Evolutionary conservation across 148 eudicot species (phyloP).

Genomic region (Silene conica): DNA sequence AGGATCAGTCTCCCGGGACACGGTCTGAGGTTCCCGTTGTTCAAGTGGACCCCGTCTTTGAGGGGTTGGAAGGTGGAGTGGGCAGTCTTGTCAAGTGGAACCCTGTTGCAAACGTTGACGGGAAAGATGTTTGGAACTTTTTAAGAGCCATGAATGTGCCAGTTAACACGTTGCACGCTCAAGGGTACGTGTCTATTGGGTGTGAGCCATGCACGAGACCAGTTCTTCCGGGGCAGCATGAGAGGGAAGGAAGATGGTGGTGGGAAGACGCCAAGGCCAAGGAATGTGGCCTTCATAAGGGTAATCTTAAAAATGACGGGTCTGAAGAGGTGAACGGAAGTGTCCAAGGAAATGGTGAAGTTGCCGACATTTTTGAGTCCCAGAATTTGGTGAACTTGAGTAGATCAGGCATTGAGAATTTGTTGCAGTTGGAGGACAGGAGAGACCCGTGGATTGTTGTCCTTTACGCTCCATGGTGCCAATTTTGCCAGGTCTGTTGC

Average conservation of each 20-base stretch:
- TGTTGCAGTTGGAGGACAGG: slow-evolving; percentile 56
- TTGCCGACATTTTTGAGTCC: slow-evolving; percentile 59
- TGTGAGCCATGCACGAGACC: slow-evolving; percentile 96
- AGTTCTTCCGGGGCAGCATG: slow-evolving; percentile 89
- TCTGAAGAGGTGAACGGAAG: slow-evolving; percentile 27
- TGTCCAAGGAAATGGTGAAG: slow-evolving; percentile 44
- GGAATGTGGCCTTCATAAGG: slow-evolving; percentile 97
- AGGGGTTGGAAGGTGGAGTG: slow-evolving; percentile 72
- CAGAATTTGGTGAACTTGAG: slow-evolving; percentile 49
- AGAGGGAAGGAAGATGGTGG: slow-evolving; percentile 98
- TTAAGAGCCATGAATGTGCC: slow-evolving; percentile 84
- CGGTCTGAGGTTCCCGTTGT: slow-evolving; percentile 84
- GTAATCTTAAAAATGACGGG: slow-evolving; percentile 63
- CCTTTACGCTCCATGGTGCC: slow-evolving; percentile 95
- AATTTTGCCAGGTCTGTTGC: slow-evolving; percentile 63
- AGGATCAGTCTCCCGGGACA: slow-evolving; percentile 93
- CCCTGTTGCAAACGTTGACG: slow-evolving; percentile 75
- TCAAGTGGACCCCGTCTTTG: slow-evolving; percentile 83
- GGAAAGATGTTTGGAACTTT: slow-evolving; percentile 74
- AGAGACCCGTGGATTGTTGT: slow-evolving; percentile 81
- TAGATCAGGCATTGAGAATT: slow-evolving; percentile 70
- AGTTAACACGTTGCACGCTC: slow-evolving; percentile 68
- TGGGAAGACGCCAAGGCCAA: slow-evolving; percentile 98
- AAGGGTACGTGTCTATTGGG: slow-evolving; percentile 82
- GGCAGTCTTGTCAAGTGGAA: slow-evolving; percentile 97